phyloP scores from a whole-genome alignment of 139 green algal genomes.

The Diplosphaera chodatii region DNA sequence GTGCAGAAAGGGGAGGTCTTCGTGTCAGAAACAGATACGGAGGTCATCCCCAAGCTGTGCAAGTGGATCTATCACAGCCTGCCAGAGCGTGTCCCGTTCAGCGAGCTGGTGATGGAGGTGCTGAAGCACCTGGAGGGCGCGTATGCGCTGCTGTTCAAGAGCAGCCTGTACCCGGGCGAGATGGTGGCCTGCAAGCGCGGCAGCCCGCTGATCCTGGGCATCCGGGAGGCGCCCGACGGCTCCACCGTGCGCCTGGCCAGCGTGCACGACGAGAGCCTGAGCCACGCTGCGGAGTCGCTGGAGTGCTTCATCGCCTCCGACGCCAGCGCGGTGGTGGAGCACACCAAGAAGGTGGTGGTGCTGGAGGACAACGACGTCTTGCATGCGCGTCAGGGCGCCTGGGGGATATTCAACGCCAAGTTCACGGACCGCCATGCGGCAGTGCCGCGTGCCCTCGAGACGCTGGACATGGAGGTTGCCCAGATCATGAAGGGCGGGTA shows the following conservation, averaged over 20 bases:
- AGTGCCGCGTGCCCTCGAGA: slow-evolving; percentile 76
- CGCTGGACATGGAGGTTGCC: slow-evolving; percentile 90
- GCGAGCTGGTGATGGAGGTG: slow-evolving; percentile 92
- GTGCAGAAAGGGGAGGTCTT: slow-evolving; percentile 85
- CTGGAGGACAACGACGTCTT: slow-evolving; percentile 96
- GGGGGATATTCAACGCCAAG: slow-evolving; percentile 67
- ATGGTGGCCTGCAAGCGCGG: slow-evolving; percentile 94
- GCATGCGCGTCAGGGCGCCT: slow-evolving; percentile 64
- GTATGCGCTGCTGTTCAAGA: slow-evolving; percentile 96
- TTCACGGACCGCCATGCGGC: slow-evolving; percentile 25
- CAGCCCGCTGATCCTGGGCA: slow-evolving; percentile 86
- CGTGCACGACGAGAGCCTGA: background rate
- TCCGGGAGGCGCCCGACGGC: slow-evolving; percentile 42
- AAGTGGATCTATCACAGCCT: slow-evolving; percentile 82
- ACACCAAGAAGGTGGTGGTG: slow-evolving; percentile 93
- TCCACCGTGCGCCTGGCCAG: background rate
- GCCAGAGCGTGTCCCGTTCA: slow-evolving; percentile 46
- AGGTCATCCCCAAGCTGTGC: slow-evolving; percentile 99
- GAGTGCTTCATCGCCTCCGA: slow-evolving; percentile 96
- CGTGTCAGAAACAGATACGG: slow-evolving; percentile 95
- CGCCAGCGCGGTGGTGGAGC: slow-evolving; percentile 90
- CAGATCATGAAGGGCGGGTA: slow-evolving; percentile 92
- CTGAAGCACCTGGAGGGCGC: slow-evolving; percentile 93
- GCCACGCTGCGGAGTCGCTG: slow-evolving; percentile 27
- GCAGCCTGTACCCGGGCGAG: slow-evolving; percentile 87